Percentiles rank a stretch among this genome's conserved stretches.
phyloP scores from a whole-genome alignment of 331 rosid species.

The Rhamnella rubrinervis region DNA sequence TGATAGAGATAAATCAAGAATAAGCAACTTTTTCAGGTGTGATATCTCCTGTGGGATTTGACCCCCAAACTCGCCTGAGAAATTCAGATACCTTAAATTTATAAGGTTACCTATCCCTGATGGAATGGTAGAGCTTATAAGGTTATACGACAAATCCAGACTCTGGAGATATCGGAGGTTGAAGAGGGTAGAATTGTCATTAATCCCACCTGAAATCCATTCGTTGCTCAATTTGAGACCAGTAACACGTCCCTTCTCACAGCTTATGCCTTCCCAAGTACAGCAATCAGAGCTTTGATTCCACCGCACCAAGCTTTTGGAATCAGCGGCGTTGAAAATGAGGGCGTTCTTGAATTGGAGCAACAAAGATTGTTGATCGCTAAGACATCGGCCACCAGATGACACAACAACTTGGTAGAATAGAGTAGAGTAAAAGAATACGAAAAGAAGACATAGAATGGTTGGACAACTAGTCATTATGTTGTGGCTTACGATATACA shows the following conservation, averaged over 20 bases:
- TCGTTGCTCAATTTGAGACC: background rate
- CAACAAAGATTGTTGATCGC: constrained; percentile 1
- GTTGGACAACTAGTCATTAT: constrained; percentile 7
- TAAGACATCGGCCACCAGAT: constrained; percentile 5
- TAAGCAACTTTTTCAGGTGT: constrained; percentile 16
- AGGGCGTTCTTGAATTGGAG: background rate
- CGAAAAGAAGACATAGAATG: constrained; percentile 7
- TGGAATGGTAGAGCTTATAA: background rate
- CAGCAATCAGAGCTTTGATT: constrained; percentile 1
- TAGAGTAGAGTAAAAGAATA: background rate
- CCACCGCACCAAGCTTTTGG: background rate
- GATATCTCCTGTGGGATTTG: constrained; percentile 37
- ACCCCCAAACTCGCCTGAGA: constrained; percentile 34
- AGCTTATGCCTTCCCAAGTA: constrained; percentile 9
- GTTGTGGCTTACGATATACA: too few relatives aligned
- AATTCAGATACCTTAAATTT: constrained; percentile 20
- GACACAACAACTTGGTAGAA: constrained; percentile 6
- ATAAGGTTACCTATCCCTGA: background rate
- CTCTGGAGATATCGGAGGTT: too few relatives aligned
- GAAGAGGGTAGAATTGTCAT: background rate
- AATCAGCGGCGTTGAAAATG: background rate
- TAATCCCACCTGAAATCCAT: background rate
- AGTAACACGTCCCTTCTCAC: background rate
- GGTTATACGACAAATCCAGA: background rate
- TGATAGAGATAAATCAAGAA: constrained; percentile 41